Conservation (phyloP, 768 basidiomycete genomes). For the Tremella yokohamensis region DNA sequence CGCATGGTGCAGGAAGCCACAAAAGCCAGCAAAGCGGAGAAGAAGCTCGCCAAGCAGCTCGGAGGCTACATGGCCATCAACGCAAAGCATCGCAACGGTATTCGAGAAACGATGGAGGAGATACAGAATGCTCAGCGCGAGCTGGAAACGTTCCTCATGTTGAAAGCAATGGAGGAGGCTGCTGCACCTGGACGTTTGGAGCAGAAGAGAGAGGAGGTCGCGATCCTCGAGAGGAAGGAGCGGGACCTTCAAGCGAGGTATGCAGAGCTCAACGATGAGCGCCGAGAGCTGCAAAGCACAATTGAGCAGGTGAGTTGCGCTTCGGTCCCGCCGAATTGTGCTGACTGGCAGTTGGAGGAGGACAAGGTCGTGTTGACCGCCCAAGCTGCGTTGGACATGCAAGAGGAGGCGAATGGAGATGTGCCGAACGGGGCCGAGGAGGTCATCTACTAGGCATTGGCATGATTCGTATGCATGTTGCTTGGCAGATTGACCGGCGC, state of each 20-base stretch:
- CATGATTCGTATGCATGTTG: too few species aligned
- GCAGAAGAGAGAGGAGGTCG: slow-evolving; percentile 81
- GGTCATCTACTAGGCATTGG: background rate
- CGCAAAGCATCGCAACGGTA: slow-evolving; percentile 56
- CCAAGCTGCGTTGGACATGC: slow-evolving; percentile 46
- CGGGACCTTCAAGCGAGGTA: slow-evolving; percentile 73
- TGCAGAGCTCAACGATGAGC: slow-evolving; percentile 72
- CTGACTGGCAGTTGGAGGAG: slow-evolving; percentile 70
- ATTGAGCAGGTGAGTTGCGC: slow-evolving; percentile 45
- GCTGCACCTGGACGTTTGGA: slow-evolving; percentile 74
- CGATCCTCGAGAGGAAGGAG: slow-evolving; percentile 71
- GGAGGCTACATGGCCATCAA: slow-evolving; percentile 87
- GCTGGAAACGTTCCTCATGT: slow-evolving; percentile 70
- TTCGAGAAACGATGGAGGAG: slow-evolving; percentile 57
- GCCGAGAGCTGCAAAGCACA: slow-evolving; percentile 38
- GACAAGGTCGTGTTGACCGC: slow-evolving; percentile 54
- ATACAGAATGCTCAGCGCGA: slow-evolving; percentile 67
- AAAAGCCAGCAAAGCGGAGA: slow-evolving; percentile 79
- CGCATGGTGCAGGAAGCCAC: slow-evolving; percentile 74
- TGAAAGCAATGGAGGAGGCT: slow-evolving; percentile 68
- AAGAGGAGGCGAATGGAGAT: slow-evolving; percentile 1
- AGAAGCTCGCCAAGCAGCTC: slow-evolving; percentile 77
- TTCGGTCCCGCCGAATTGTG: slow-evolving; percentile 47
- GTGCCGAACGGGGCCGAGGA: background rate
- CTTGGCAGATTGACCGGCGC: background rate